Base-by-base conservation (phyloP, 768 basidiomycete species). In the Russula brevipes region DNA sequence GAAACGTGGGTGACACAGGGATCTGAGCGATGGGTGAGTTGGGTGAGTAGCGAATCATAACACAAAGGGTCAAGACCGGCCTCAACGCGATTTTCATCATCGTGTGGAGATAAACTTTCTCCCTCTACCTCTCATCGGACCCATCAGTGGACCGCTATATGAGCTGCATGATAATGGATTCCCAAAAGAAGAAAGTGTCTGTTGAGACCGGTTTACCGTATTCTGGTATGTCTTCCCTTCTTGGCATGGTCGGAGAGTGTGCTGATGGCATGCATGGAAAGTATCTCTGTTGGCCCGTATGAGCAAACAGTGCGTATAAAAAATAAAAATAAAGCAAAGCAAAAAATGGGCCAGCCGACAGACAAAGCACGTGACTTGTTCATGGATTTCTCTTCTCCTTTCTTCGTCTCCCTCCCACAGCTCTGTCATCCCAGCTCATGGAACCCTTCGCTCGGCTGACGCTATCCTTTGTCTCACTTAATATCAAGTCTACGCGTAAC, bases 241-340 rank as follows among this genome's bases (percentile, higher is more conserved):
- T 60, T 10, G 16, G 33, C 4, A 1, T 42, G 4, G 24, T 39
- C 16, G 17, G 16, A 19, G 4, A 35, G 8, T n/a, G 54, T 49
- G 47, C 66, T 51, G 36, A 50, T 72, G 79, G 80, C 69, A 60
- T 58, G 38, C 30, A 19, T 59, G 71, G 70, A 57, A 8, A 24
- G 45, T 24, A 51, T 86, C 11, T 85, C 86, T 1, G 83, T 89
- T 9, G 89, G 88, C 35, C 82, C 81, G 5, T 78, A 77, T 59
- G 24, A 1, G 85, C 86, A 9, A 89, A 91, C 67, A 91, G 89
- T 68, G 82, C 82, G 14, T 88, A 90, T 63, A 89, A 91, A 72
- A 91, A 69, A 79, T 88, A 24, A 24, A 24, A 24, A 24, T 24
- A 24, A 24, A 24, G 24, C 24, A 24, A 50, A 80, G 91, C 56